These are phyloP conservation scores for Paecilomyces niveus DNA, from an alignment of 2,329 filamentous ascomycete genomes.

Conservation along the genomic window DNA sequence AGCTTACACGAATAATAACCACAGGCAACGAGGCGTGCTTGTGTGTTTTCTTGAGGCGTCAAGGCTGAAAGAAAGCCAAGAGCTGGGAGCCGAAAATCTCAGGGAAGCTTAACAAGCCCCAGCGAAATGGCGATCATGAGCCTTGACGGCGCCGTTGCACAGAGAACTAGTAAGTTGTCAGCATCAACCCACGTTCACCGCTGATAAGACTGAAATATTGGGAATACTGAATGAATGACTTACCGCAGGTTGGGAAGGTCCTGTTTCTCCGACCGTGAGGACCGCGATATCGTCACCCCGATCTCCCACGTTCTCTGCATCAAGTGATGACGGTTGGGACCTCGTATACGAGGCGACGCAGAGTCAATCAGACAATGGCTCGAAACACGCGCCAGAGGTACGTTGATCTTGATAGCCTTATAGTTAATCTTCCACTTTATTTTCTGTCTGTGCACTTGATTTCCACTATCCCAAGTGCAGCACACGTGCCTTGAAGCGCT, in stretches of 20 bases:
- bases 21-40: background rate
- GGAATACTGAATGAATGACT: background rate
- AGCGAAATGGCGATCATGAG: background rate
- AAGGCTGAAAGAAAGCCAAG: background rate
- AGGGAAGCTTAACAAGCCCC: background rate
- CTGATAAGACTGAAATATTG: background rate
- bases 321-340: background rate
- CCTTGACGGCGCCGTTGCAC: background rate
- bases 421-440: background rate
- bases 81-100: background rate
- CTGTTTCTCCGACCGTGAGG: background rate
- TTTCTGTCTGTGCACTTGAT: background rate
- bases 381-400: background rate
- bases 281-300: background rate
- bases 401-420: background rate
- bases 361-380: background rate
- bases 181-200: background rate
- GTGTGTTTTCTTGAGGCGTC: background rate
- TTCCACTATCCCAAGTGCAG: background rate
- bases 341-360: background rate
- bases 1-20: constrained; percentile 2
- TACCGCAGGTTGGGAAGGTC: background rate
- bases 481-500: background rate
- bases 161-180: background rate
- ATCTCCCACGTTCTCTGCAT: background rate